Evolutionary conservation across 805 yeast genomes (phyloP).

Genomic region (Suhomyces sp.): DNA sequence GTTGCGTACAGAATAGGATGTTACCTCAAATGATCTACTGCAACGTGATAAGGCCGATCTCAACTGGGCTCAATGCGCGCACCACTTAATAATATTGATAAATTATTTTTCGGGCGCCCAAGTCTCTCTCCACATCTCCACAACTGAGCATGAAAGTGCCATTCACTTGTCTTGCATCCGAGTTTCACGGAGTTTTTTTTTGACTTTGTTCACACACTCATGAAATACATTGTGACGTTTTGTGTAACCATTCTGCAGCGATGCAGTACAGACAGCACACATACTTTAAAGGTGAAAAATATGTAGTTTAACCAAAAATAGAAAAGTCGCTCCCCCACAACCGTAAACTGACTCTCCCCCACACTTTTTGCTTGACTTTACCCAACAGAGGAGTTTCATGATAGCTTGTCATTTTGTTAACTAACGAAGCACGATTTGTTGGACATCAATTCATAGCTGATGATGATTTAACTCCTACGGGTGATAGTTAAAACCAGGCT

Average conservation of each 20-base stretch:
- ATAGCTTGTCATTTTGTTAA: not conserved
- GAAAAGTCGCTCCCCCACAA: not conserved
- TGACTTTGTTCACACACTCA: not conserved
- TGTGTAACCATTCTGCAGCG: not conserved
- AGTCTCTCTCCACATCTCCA: not conserved
- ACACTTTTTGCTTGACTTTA: not conserved
- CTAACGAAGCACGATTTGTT: not conserved
- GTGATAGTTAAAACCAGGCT: not conserved
- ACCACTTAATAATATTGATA: not conserved
- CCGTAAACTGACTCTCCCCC: not conserved
- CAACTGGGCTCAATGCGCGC: not conserved
- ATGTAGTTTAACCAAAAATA: not conserved
- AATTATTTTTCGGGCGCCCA: not conserved
- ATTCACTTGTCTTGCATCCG: not conserved
- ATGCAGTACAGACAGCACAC: not conserved
- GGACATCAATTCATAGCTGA: not conserved
- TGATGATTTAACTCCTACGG: not conserved
- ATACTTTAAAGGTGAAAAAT: not conserved
- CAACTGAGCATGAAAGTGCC: not conserved
- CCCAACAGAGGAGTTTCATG: not conserved
- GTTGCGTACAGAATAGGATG: not conserved
- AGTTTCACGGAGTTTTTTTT: not conserved
- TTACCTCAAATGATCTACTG: not conserved
- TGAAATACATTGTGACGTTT: not conserved
- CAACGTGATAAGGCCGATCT: not conserved